Conservation (phyloP, 176 grass and related monocot species). For the Oropetium thomaeum region DNA sequence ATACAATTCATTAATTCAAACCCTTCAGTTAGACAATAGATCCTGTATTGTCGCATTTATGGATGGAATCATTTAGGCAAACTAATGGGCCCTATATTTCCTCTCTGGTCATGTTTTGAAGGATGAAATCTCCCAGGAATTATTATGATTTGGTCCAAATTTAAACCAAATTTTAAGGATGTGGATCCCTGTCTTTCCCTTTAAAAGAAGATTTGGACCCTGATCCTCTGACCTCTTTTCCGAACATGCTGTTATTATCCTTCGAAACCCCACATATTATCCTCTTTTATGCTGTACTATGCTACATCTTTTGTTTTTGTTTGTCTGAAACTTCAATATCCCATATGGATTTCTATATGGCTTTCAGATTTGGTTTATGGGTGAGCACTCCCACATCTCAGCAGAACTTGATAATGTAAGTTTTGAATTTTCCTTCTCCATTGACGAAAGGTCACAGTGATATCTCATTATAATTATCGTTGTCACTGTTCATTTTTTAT, state of each 20-base stretch:
- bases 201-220: background rate
- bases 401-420: conserved; percentile 92
- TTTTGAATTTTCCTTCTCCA: conserved; percentile 4
- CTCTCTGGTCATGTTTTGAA: background rate
- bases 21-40: background rate
- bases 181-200: background rate
- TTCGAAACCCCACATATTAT: background rate
- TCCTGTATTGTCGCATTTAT: background rate
- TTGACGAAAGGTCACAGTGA: background rate
- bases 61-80: background rate
- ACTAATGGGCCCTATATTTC: background rate
- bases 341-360: conserved; percentile 31
- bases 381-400: conserved; percentile 92
- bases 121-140: background rate
- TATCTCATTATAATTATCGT: background rate
- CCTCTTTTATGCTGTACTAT: background rate
- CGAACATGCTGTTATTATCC: background rate
- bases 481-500: conserved; percentile 1
- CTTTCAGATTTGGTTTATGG: conserved; percentile 98
- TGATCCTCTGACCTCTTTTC: background rate
- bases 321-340: background rate
- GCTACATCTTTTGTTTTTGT: conserved; percentile 14
- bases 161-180: background rate
- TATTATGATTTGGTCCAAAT: background rate
- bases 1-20: conserved; percentile 6